Evolutionary conservation across 345 rosid species (phyloP).

Genomic region (Populus davidiana): DNA sequence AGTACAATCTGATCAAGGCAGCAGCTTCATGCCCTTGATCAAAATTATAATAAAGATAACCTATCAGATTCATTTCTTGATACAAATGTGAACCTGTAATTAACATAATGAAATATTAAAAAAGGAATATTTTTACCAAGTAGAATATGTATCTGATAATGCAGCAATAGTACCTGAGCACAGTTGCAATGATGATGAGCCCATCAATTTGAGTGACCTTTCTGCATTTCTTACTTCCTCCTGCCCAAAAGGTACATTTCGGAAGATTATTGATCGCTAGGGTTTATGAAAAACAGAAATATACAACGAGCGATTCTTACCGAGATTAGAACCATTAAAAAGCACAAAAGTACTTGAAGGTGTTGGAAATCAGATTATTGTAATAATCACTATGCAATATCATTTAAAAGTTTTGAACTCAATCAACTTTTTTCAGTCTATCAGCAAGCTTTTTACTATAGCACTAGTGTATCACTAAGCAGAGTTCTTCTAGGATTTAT

Average conservation of each 20-base stretch:
- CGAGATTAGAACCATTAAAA: background rate
- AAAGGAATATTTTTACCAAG: background rate
- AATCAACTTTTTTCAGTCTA: background rate
- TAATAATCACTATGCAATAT: background rate
- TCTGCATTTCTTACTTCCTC: constrained; percentile 28
- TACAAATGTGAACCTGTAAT: background rate
- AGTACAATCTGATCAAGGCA: background rate
- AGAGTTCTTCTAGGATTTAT: background rate
- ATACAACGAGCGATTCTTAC: background rate
- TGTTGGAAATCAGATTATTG: background rate
- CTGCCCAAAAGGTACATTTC: constrained; percentile 1
- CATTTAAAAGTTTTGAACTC: background rate
- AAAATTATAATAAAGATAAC: background rate
- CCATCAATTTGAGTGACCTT: constrained; percentile 69
- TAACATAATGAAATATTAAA: background rate
- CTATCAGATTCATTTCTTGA: background rate
- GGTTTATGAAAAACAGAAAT: background rate
- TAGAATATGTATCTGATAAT: background rate
- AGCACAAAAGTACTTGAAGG: background rate
- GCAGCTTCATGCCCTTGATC: background rate
- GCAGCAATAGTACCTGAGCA: constrained; percentile 42
- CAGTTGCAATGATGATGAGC: constrained; percentile 61
- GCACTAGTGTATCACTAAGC: background rate
- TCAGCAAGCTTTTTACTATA: background rate
- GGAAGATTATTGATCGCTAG: background rate